Evolutionary conservation across 73 alveolate genomes (phyloP), one percentile per base, ranked within the genome.

Genomic region (Uronychia setigera): DNA sequence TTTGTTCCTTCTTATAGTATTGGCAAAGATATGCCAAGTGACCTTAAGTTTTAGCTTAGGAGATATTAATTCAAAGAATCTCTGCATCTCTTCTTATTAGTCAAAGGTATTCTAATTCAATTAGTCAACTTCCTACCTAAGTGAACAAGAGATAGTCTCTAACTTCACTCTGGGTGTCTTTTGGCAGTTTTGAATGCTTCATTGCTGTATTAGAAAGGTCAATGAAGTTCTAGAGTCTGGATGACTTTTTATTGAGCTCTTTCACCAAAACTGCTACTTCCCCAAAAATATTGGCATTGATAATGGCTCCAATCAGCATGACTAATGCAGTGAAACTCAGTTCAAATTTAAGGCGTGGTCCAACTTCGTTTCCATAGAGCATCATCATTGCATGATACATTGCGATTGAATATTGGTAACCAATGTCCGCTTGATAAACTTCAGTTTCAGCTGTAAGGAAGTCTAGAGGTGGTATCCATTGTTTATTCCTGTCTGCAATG

Each of bases 311-410:
- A 29, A 77, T 46, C 26, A 89, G 76, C 35, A 91, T 67, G 14
- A 92, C 26, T 5, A 90, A 29, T 25, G 91, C 33, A 26, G 79
- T 75, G 58, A 81, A 83, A 32, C 81, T 59, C n/a, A 80, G 26
- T 58, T 93, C 82, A 19, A 81, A 58, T n/a, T 33, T 60, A 29
- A 58, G 75, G 32, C 82, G 57, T 27, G 96, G 96, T n/a, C 79
- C 76, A 1, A 91, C 77, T n/a, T 91, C 96, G 79, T 87, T 87
- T 0, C 96, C 96, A 31, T 81, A 32, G 0, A 86, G 83, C 89
- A 91, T 81, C 82, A 89, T 77, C 0, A 91, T 87, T 1, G 93
- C 91, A 59, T 87, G 60, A 35, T 91, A 87, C n/a, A 87, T 74
- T 0, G 84, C n/a, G 0, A 82, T 75, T 58, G 78, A 60, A 59